Evolutionary conservation across 2,329 filamentous ascomycete genomes (phyloP), one percentile per base, ranked within the genome.

Genomic region (Pseudocercospora fuligena): DNA sequence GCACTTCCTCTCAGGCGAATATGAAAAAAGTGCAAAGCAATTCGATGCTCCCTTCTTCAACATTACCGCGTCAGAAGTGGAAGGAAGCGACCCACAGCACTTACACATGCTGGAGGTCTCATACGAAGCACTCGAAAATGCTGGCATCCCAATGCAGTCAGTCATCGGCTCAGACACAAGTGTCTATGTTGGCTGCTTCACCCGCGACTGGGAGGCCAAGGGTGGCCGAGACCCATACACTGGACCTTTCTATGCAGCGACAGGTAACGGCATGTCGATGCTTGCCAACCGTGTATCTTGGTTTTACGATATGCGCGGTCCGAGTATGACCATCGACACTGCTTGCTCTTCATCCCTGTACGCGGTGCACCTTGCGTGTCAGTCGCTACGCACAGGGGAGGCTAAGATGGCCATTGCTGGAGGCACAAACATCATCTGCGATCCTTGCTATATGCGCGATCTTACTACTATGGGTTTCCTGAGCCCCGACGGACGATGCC

Each of bases 401-500:
- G 40, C 61, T 2, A 56, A 49, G 21, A 25, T 61, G n/a, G 65
- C 65, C 8, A 47, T 67, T 19, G 65, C 56, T 43, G 54, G 40
- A 14, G 65, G 65, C 27, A 57, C 61, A 11, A 66, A 64, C 49
- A 27, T 66, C 14, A 64, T 64, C 29, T 27, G 11, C 14, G 47
- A 27, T 25, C 31, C 33, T 14, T 40, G 25, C n/a, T 23, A 47
- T 12, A 25, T 57, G 19, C 19, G 16, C 16, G 31, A 43, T 25
- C 14, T 57, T 29, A 57, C 14, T 21, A 19, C 19, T 31, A 19
- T 43, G 31, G 27, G 54, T 16, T 65, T 79, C 72, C 69, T 80
- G 3, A 77, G 74, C 2, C 75, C 77, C 0, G 69, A 70, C n/a
- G 76, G 77, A 21, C 57, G 56, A 47, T 65, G 47, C 31, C 47